phyloP scores from a whole-genome alignment of 495 filamentous ascomycete species.

The Tetracladium marchalianum region DNA sequence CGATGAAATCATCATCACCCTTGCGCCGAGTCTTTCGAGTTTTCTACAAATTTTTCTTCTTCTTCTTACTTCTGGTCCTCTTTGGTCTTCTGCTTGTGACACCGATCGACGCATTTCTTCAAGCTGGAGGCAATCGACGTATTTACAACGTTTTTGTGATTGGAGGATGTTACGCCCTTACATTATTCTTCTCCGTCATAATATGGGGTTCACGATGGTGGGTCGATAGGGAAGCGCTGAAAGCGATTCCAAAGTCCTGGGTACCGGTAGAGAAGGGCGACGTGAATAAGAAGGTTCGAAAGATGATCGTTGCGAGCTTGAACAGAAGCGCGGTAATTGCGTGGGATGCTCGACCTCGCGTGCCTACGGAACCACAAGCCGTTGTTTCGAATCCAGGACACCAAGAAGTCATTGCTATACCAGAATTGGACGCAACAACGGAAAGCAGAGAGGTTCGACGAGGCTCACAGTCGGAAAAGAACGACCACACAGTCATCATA shows the following conservation, averaged over 20 bases:
- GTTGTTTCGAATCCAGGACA: constrained; percentile 6
- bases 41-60: constrained; percentile 74
- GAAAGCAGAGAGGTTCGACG: constrained; percentile 1
- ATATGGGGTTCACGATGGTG: constrained; percentile 86
- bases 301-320: constrained; percentile 62
- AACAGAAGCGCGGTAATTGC: constrained; percentile 72
- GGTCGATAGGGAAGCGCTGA: constrained; percentile 66
- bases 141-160: constrained; percentile 80
- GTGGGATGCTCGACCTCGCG: constrained; percentile 63
- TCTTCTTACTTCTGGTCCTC: constrained; percentile 63
- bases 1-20: constrained; percentile 4
- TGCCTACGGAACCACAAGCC: constrained; percentile 14
- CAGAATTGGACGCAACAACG: background rate
- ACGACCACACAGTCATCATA: constrained; percentile 8
- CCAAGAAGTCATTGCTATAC: background rate
- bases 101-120: constrained; percentile 74
- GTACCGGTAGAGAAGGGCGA: constrained; percentile 75
- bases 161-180: constrained; percentile 66
- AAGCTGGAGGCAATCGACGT: constrained; percentile 53
- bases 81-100: constrained; percentile 67
- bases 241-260: constrained; percentile 74
- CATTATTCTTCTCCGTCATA: constrained; percentile 57
- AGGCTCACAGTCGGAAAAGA: background rate
- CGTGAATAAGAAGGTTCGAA: constrained; percentile 58
- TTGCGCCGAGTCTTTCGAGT: constrained; percentile 48